A percentile compares a stretch with the other conserved stretches of the same genome.
Conservation (phyloP, 2,329 filamentous ascomycete genomes). For the Trichoderma lentiforme region DNA sequence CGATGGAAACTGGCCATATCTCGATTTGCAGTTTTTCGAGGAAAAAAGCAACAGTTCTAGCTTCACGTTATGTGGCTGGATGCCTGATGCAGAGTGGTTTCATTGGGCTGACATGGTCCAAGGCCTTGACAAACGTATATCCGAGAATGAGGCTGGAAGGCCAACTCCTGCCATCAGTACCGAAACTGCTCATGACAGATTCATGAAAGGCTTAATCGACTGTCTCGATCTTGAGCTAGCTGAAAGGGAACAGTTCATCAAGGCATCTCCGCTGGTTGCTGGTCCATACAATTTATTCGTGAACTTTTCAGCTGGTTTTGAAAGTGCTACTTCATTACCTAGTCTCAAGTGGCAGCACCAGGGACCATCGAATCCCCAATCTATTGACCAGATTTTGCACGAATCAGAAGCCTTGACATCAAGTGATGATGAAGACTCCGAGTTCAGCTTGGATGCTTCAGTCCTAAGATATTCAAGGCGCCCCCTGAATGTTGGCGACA, state of each 20-base stretch:
- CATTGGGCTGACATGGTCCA: slow-evolving; percentile 31
- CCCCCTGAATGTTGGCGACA: not conserved
- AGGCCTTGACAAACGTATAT: slow-evolving; percentile 29
- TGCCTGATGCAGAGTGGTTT: slow-evolving; percentile 40
- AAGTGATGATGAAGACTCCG: slow-evolving; percentile 19
- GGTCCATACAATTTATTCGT: slow-evolving; percentile 35
- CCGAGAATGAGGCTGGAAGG: not conserved
- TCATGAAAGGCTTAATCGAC: slow-evolving; percentile 33
- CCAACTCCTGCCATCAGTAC: not conserved
- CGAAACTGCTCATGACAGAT: slow-evolving; percentile 21
- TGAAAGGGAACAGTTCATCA: slow-evolving; percentile 28
- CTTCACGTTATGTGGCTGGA: slow-evolving; percentile 43
- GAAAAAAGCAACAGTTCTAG: slow-evolving; percentile 31
- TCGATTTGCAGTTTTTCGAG: slow-evolving; percentile 36
- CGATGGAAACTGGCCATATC: slow-evolving; percentile 33
- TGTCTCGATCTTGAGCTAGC: slow-evolving; percentile 48
- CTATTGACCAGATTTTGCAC: not conserved
- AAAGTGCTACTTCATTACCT: not conserved
- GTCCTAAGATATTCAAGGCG: not conserved
- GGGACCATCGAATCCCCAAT: slow-evolving; percentile 26
- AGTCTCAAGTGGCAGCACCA: slow-evolving; percentile 27
- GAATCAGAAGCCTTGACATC: slow-evolving; percentile 14
- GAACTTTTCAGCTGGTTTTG: slow-evolving; percentile 23
- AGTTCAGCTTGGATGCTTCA: not conserved
- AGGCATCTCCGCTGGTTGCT: slow-evolving; percentile 24